Conservation (phyloP, 768 basidiomycete genomes). For the Clitopilus hobsonii region DNA sequence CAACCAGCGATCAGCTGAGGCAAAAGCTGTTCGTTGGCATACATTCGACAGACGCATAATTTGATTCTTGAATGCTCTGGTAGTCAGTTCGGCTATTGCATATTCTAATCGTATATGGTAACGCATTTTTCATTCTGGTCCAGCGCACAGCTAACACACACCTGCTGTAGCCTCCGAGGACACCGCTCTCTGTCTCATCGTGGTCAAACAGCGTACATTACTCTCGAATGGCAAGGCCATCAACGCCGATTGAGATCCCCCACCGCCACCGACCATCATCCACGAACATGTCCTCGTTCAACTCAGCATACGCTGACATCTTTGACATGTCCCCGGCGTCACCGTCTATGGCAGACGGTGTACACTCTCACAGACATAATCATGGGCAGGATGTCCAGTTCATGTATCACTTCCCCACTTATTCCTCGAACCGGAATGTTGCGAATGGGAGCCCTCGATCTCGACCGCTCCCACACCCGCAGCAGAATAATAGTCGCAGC, state of each 20-base stretch:
- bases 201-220: conserved; percentile 5
- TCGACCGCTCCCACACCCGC: conserved; percentile 6
- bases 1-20: neutral
- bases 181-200: conserved; percentile 5
- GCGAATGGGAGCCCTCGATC: conserved; percentile 8
- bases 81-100: neutral
- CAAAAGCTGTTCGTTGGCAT: neutral
- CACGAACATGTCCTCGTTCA: conserved; percentile 20
- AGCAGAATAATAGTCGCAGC: neutral
- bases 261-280: conserved; percentile 22
- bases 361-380: neutral
- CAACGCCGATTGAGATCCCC: conserved; percentile 45
- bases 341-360: conserved; percentile 5
- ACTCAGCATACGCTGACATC: conserved; percentile 39
- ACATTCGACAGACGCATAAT: neutral
- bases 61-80: neutral
- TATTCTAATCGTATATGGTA: conserved; percentile 4
- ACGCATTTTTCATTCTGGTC: conserved; percentile 7
- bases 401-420: conserved; percentile 33
- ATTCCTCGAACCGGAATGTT: conserved; percentile 12
- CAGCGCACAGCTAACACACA: neutral
- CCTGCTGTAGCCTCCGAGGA: neutral
- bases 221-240: conserved; percentile 19
- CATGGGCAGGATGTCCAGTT: conserved; percentile 28
- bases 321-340: conserved; percentile 49